Evolutionary conservation across 371 early-diverging fungal genomes (phyloP), one percentile per base, ranked within the genome.

Genomic region (Actinomucor elegans): DNA sequence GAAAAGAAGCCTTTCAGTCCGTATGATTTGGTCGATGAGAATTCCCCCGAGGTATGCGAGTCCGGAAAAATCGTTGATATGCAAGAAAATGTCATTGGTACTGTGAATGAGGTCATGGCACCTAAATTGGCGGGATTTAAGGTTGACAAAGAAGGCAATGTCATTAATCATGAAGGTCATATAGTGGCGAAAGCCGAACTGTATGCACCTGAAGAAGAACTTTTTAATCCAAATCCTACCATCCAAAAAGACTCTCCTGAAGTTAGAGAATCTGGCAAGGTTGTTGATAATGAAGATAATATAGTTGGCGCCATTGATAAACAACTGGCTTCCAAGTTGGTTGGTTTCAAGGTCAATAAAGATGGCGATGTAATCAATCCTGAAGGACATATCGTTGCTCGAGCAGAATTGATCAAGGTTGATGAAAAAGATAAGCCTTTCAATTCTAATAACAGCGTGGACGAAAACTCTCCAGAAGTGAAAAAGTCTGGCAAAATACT

Each of bases 261-360:
- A n/a, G 66, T 60, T n/a, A 34, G 43, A 5, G 52, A 60, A 33
- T 65, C 66, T 18, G 60, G 66, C 42, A 60, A 65, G 23, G 34
- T 65, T 27, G 33, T 65, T 15, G 53, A 55, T 23, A 42, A 27
- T 28, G 50, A 56, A 40, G 66, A 61, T 11, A 61, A 61, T 28
- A 27, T 57, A 9, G 46, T 65, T 48, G 66, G 66, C 12, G 48
- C 51, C 10, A 35, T 60, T 21, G 52, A 52, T 18, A 45, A 49
- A 20, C 37, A 47, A 1, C 28, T 34, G 8, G 56, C 61, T 29
- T 38, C 48, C n/a, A 52, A 60, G 15, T 48, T 55, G 3, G 60
- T 50, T 34, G 66, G 66, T 5, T 48, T 52, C 34, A 56, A 54
- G 36, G 61, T 65, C 2, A 61, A 66, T 23, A 26, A 48, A 12